Base-by-base conservation (phyloP, 495 filamentous ascomycete genomes). In the Clavariopsis aquatica region DNA sequence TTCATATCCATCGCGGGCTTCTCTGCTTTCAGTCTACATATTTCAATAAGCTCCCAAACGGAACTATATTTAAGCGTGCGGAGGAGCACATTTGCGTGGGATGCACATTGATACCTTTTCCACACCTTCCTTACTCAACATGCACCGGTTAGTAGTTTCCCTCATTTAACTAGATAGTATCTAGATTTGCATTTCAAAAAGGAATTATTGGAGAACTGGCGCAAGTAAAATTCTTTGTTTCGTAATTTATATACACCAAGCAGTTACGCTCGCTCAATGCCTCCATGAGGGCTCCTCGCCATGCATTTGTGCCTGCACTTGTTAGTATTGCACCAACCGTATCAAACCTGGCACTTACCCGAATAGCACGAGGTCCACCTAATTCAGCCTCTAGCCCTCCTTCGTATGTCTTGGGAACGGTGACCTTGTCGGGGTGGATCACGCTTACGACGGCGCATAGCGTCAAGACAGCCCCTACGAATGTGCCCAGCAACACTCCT, bases 351-450 rank as follows among this genome's bases (percentile, higher is more conserved):
- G 15, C 1, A 71, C 75, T 65, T 65, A 77, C 75, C 57, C 53
- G 31, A 15, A 78, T 47, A 13, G 76, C 75, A 3, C 76, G 73
- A 22, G 80, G 74, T 22, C 94, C 94, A 52, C 94, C 95, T 52
- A 99, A 79, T 69, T 97, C 95, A 64, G 82, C 82, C 75, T 93
- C 87, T 60, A 99, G 75, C 26, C 95, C 95, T 61, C 83, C 89
- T 60, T 88, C 87, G 71, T 89, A 99, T 63, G 89, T 89, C 59
- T 88, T 85, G 2, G 90, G 90, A 67, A 80, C 87, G 49, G 86
- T 84, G 27, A 85, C 85, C 80, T 85, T 89, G 77, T 98, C 94
- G n/a, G 94, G 91, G 70, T 97, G 96, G 70, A 81, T 78, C 58
- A 82, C 68, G 73, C 85, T 87, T 41, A 95, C 85, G 24, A 85